Base-by-base conservation (phyloP, 2,329 filamentous ascomycete species). In the Colletotrichum kahawae region DNA sequence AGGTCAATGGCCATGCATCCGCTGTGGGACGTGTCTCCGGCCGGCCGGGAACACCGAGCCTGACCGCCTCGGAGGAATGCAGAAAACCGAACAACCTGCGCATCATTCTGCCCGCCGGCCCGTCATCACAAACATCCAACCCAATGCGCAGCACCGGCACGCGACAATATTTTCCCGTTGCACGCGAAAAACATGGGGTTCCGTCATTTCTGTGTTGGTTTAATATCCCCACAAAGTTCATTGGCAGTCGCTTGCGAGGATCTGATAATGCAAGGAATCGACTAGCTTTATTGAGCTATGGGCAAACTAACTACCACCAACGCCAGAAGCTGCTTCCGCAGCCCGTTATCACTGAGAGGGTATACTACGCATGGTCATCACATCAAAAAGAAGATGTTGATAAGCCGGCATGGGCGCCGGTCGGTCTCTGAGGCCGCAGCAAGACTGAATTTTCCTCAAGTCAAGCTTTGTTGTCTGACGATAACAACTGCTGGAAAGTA, bases 371-470 rank as follows among this genome's bases (percentile, higher is more conserved):
- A 63, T 29, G 43, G 78, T 77, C 82, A 81, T 86, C 85, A 86
- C 84, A 83, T 84, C 83, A 78, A 67, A 79, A 75, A 79, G 78
- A 79, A 80, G 80, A 29, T 72, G 56, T 43, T 81, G 48, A 62
- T 82, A 91, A 92, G 91, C 91, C 91, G 92, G 92, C 91, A 90
- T 86, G 82, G 80, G 82, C 83, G 91, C 92, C 92, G 91, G 91
- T 93, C 92, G 92, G 92, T 90, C 92, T 93, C 91, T 93, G 85
- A 92, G 91, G 92, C 92, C 92, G 92, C 85, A 87, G 90, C 91
- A 90, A 86, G 88, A 90, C 88, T 90, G 83, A 82, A 88, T 87
- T 85, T 80, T 81, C 81, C 63, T 82, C 82, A 87, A 87, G 88
- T 86, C 87, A 85, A 89, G 88, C 88, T 86, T 86, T 85, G 69